Conservation (phyloP, 352 stramenopile species). For the Plasmopara viticola region DNA sequence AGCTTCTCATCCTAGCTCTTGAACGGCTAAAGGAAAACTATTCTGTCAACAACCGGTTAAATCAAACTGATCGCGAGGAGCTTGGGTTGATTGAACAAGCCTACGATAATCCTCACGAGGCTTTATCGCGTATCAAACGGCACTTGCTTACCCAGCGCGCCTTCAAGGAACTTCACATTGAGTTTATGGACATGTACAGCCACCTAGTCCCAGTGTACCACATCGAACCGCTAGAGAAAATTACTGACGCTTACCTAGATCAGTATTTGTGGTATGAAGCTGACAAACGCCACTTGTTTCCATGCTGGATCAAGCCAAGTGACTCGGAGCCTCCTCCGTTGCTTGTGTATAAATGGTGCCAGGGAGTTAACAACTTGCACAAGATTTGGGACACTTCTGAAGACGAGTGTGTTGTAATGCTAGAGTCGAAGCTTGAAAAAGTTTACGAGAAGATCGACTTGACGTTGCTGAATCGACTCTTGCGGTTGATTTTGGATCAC, state of each 20-base stretch:
- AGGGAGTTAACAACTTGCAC: conserved; percentile 99
- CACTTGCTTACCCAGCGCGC: conserved; percentile 98
- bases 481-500: conserved; percentile 99
- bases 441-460: conserved; percentile 99
- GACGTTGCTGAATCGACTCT: conserved; percentile 96
- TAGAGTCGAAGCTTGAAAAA: conserved; percentile 98
- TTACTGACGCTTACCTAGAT: conserved; percentile 99
- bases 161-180: conserved; percentile 99
- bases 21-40: conserved; percentile 99
- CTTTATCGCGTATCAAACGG: conserved; percentile 98
- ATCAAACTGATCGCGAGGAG: conserved; percentile 97
- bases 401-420: conserved; percentile 98
- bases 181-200: conserved; percentile 99
- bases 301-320: conserved; percentile 99
- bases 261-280: conserved; percentile 99
- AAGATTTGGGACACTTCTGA: conserved; percentile 97
- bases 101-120: conserved; percentile 99
- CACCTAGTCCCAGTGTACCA: conserved; percentile 99
- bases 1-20: conserved; percentile 98
- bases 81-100: conserved; percentile 98
- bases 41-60: conserved; percentile 95
- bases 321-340: conserved; percentile 98
- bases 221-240: conserved; percentile 99
- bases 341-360: conserved; percentile 99
- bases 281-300: conserved; percentile 99